Evolutionary conservation across 2,329 filamentous ascomycete genomes (phyloP).

Genomic region (Ceratocystis destructans): DNA sequence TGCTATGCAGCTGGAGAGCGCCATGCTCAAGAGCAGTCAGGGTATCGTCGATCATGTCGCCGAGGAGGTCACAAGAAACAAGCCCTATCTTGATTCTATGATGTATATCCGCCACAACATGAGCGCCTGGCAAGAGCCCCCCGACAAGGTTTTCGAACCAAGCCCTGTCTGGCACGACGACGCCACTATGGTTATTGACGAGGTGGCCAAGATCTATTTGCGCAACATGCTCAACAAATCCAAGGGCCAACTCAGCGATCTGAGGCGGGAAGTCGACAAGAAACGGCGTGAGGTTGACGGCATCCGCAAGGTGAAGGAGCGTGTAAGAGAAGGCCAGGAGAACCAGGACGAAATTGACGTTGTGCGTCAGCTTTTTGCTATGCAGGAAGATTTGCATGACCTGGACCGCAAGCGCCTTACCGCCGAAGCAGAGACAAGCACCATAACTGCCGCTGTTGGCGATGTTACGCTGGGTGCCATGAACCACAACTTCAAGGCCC

Average conservation of each 20-base stretch:
- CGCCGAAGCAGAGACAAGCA: conserved; percentile 83
- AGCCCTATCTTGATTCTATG: conserved; percentile 81
- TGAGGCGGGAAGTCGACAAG: conserved; percentile 71
- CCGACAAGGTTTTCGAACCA: conserved; percentile 76
- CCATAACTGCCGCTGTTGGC: conserved; percentile 80
- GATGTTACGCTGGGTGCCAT: conserved; percentile 85
- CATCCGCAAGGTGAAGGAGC: conserved; percentile 58
- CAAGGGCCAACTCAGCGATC: conserved; percentile 66
- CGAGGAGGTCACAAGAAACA: conserved; percentile 74
- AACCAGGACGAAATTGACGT: conserved; percentile 80
- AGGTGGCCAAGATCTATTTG: conserved; percentile 75
- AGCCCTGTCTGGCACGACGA: conserved; percentile 97
- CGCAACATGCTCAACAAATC: conserved; percentile 87
- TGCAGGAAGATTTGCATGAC: conserved; percentile 76
- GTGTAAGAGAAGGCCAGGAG: conserved; percentile 68
- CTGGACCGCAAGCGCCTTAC: conserved; percentile 72
- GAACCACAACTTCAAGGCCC: conserved; percentile 96
- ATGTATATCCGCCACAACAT: conserved; percentile 97
- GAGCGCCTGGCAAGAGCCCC: conserved; percentile 65
- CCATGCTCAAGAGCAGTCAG: conserved; percentile 60
- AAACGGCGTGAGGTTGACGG: conserved; percentile 75
- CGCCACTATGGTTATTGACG: conserved; percentile 70
- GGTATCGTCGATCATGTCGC: conserved; percentile 58
- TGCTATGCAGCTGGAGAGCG: conserved; percentile 66
- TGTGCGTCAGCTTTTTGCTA: conserved; percentile 65